Evolutionary conservation across 1,284 basidiomycete species (phyloP).

Genomic region (Xerocomus amazonicus): DNA sequence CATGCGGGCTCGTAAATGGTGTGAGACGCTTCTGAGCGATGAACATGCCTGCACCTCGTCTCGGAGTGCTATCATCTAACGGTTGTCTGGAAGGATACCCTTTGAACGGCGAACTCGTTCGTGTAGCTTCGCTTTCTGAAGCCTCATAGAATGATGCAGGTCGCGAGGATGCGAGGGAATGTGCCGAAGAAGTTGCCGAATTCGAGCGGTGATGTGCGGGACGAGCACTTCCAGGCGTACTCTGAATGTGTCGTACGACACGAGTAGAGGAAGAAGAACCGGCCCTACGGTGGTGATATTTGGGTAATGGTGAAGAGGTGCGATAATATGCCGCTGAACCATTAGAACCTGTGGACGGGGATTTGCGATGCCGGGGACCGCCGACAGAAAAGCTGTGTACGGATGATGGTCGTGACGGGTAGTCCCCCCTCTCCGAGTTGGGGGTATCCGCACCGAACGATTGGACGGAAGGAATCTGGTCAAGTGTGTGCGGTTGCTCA

Average conservation of each 20-base stretch:
- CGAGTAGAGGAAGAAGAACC: conserved; percentile 75
- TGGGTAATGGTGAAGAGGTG: conserved; percentile 63
- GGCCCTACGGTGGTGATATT: conserved; percentile 60
- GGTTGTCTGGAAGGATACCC: conserved; percentile 38
- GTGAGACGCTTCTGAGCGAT: conserved; percentile 72
- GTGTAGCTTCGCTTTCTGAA: conserved; percentile 58
- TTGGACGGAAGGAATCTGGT: conserved; percentile 52
- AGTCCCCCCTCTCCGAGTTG: conserved; percentile 73
- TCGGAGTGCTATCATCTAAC: conserved; percentile 46
- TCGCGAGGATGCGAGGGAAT: conserved; percentile 68
- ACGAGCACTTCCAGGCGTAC: conserved; percentile 33
- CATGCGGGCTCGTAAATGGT: conserved; percentile 55
- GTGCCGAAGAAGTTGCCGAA: conserved; percentile 69
- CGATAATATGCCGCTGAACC: conserved; percentile 62
- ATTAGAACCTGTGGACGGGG: conserved; percentile 69
- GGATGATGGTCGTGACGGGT: conserved; percentile 70
- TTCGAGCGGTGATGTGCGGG: conserved; percentile 60
- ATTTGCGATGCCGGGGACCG: conserved; percentile 57
- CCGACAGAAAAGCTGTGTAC: conserved; percentile 61
- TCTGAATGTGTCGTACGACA: conserved; percentile 63
- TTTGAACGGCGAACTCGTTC: conserved; percentile 53
- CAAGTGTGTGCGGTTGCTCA: conserved; percentile 48
- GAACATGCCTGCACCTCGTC: conserved; percentile 52
- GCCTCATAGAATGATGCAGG: conserved; percentile 72
- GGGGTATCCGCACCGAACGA: conserved; percentile 75